Evolutionary conservation across 345 rosid genomes (phyloP), one percentile per base, ranked within the genome.

Genomic region (Rhizophora apiculata): DNA sequence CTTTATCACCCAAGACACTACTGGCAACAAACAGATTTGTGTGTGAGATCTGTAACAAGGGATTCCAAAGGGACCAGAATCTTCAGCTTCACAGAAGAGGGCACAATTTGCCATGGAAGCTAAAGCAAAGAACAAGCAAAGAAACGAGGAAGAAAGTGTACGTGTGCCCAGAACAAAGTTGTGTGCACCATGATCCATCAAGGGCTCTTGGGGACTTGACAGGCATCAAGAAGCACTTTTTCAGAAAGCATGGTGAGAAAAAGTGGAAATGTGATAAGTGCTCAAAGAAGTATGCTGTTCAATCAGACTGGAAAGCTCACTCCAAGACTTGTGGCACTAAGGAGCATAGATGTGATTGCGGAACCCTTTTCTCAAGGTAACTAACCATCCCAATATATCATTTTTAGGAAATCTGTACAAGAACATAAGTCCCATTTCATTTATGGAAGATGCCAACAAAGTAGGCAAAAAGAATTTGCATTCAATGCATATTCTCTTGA

Each of bases 251-350:
- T 63, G 96, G 96, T 5, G 96, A 91, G 67, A 91, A 91, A 86
- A 91, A 91, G 81, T 91, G 97, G 97, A 91, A 91, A 78, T 91
- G 97, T 61, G 97, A 84, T 21, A 92, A 86, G 75, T 92, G 97
- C 80, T 92, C 93, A 4, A 92, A 92, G 82, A 81, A 73, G 74
- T 92, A 92, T 64, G 97, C 97, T 8, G 97, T 92, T 64, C 86
- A 83, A 70, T 92, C 97, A 11, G 97, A 92, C 77, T 92, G 96
- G 94, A 92, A 92, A 85, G 97, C 96, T 78, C 97, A 92, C 67
- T 84, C 82, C 75, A 92, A 92, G 73, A 85, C 85, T 72, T 92
- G 97, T 80, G 97, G 97, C 81, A 92, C 90, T 31, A 84, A 82
- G 29, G 96, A 89, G 76, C 89, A 85, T 65, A 76, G 93, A 80